Conservation (phyloP, 192 early-diverging fungal genomes). For the Podila epigama region DNA sequence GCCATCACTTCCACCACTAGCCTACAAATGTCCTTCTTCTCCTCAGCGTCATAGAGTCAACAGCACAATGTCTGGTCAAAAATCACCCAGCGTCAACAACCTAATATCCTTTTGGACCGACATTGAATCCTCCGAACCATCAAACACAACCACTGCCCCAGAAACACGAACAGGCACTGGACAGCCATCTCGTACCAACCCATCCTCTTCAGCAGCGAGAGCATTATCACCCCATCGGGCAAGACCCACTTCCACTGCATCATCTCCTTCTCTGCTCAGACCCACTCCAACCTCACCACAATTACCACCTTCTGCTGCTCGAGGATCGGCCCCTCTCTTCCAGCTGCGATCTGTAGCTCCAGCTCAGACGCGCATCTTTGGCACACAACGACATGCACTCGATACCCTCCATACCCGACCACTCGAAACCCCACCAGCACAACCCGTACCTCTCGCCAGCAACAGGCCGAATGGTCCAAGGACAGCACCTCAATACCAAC, state of each 20-base stretch:
- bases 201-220: background rate
- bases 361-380: conserved; percentile 29
- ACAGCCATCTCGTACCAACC: background rate
- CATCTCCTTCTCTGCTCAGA: conserved; percentile 1
- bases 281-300: background rate
- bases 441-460: background rate
- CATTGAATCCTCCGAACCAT: conserved; percentile 10
- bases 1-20: too few species aligned
- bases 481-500: background rate
- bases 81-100: conserved; percentile 38
- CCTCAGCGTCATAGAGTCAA: background rate
- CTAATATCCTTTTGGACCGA: conserved; percentile 47
- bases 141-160: background rate
- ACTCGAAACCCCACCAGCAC: conserved; percentile 2
- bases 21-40: too few species aligned
- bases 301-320: too few species aligned
- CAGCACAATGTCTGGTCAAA: background rate
- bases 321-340: conserved; percentile 13
- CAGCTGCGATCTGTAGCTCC: conserved; percentile 39
- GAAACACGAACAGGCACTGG: background rate
- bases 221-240: background rate
- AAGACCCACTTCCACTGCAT: background rate
- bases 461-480: background rate
- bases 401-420: conserved; percentile 17
- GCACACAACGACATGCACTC: conserved; percentile 29